Evolutionary conservation across 2,329 filamentous ascomycete species (phyloP).

Genomic region (Fusarium dlaminii): DNA sequence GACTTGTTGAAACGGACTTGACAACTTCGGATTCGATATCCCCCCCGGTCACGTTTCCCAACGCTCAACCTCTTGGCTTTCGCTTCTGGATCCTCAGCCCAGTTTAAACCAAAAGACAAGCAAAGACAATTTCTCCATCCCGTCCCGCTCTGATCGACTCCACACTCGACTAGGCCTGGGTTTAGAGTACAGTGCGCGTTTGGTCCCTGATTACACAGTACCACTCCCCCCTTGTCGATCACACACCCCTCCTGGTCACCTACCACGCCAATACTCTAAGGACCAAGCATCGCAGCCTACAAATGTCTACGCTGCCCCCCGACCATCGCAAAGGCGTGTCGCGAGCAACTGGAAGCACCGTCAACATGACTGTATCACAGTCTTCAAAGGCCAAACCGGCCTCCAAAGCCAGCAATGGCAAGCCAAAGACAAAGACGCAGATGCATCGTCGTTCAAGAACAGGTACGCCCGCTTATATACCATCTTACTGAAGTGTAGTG

Average conservation of each 20-base stretch:
- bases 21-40: constrained; percentile 32
- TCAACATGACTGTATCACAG: constrained; percentile 71
- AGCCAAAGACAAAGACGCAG: constrained; percentile 77
- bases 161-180: constrained; percentile 25
- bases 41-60: constrained; percentile 35
- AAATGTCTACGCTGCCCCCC: constrained; percentile 76
- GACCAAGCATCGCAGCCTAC: constrained; percentile 51
- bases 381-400: constrained; percentile 67
- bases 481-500: neutral
- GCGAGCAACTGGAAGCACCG: constrained; percentile 56
- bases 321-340: constrained; percentile 62
- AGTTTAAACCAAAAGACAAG: constrained; percentile 12
- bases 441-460: constrained; percentile 95
- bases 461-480: constrained; percentile 67
- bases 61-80: constrained; percentile 39
- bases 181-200: constrained; percentile 14
- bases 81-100: constrained; percentile 36
- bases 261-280: constrained; percentile 39
- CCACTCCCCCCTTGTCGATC: constrained; percentile 33
- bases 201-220: constrained; percentile 32
- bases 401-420: constrained; percentile 62
- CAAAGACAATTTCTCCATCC: constrained; percentile 40
- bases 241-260: constrained; percentile 41
- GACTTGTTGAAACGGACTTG: constrained; percentile 38
- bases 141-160: constrained; percentile 44